Percentiles rank a stretch among this genome's conserved stretches.
These are phyloP conservation scores for Asterochloris sp. DNA, from an alignment of 139 green algal genomes.

Conservation along the genomic window DNA sequence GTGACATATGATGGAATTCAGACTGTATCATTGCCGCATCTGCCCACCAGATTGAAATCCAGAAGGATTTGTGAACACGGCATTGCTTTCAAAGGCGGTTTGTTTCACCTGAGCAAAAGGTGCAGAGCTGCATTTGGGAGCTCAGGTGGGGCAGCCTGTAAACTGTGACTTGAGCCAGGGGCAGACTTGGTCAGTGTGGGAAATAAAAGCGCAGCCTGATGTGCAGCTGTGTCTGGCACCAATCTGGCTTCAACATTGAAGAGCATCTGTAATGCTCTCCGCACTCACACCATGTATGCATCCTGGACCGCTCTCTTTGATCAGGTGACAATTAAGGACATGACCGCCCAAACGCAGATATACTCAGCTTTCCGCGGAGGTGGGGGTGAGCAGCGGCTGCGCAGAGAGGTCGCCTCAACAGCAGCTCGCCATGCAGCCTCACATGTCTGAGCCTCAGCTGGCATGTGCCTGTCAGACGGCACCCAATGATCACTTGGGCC, in stretches of 20 bases:
- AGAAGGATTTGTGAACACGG: too few relatives aligned
- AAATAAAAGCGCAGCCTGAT: neutral
- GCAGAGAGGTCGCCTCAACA: constrained; percentile 15
- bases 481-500: too few relatives aligned
- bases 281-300: too few relatives aligned
- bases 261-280: neutral
- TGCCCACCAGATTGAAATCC: too few relatives aligned
- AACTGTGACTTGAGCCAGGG: too few relatives aligned
- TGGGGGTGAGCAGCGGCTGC: constrained; percentile 22
- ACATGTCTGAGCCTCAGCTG: neutral
- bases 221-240: neutral
- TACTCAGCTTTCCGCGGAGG: constrained; percentile 46
- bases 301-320: neutral
- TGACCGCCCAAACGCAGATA: constrained; percentile 6
- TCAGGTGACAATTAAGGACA: constrained; percentile 11
- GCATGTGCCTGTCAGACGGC: too few relatives aligned
- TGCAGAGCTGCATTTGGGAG: too few relatives aligned
- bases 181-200: neutral
- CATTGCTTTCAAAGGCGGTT: too few relatives aligned
- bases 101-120: too few relatives aligned
- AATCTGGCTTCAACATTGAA: neutral
- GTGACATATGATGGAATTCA: neutral
- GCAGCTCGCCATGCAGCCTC: constrained; percentile 14
- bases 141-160: too few relatives aligned
- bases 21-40: too few relatives aligned